Evolutionary conservation across 225 moss, liverwort and hornwort genomes (phyloP), one percentile per base, ranked within the genome.

Genomic region (Pseudisothecium myosuroides): DNA sequence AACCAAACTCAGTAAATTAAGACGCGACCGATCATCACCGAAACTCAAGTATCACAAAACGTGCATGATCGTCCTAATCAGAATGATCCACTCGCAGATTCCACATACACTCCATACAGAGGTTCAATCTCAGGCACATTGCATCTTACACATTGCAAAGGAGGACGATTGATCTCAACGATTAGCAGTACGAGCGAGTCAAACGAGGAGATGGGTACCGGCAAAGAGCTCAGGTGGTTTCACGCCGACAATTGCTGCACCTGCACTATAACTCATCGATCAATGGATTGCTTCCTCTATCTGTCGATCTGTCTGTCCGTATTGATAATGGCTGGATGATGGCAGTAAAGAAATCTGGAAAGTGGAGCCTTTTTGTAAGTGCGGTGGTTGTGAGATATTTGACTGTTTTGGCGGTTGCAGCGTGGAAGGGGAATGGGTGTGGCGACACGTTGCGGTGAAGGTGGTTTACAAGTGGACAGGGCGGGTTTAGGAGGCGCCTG

Each of bases 321-420:
- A 4, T 8, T 5, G 26, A 14, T 6, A 21, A 3, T 14, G 56
- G 29, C 62, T 7, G 62, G 31, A 67, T 9, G 15, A 69, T 55
- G 15, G 3, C 2, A 22, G 39, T 14, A 1, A 12, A 5, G 23
- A 1, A 59, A 3, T 5, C 12, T 2, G 14, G 1, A 56, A 10
- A 27, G 56, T 31, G 54, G 13, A 54, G 23, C 17, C 55, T 6
- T 7, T 78, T 65, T 32, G 79, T 23, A 79, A 1, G 24, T 4
- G 54, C 17, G 43, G 28, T 21, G 55, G 29, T 31, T 49, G 23
- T 6, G 55, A 66, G 65, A 87, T 66, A 87, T 85, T 85, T 85
- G 47, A 36, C 73, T 4, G 47, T 59, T 82, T 6, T 8, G 23
- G 36, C 80, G 26, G 71, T 56, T 85, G 55, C 78, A 66, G 45